Evolutionary conservation across 2,329 filamentous ascomycete genomes (phyloP).

Genomic region (Colletotrichum abscissum): DNA sequence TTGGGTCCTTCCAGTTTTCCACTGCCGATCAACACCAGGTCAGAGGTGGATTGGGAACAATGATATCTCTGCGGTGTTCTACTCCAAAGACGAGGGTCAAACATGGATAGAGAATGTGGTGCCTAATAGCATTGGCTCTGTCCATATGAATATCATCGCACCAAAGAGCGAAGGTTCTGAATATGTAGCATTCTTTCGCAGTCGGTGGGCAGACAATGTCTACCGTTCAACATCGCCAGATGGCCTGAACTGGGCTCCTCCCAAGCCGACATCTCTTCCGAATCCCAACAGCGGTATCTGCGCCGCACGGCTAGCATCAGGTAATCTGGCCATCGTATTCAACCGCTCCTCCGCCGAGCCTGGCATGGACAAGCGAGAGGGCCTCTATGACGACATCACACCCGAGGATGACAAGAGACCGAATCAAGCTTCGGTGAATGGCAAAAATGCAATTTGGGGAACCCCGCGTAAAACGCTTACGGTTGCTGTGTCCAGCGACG

Average conservation of each 20-base stretch:
- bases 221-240: conserved; percentile 53
- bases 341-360: conserved; percentile 50
- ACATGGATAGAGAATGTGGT: conserved; percentile 53
- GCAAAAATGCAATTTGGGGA: conserved; percentile 56
- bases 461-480: conserved; percentile 50
- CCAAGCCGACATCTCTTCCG: conserved; percentile 48
- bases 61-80: conserved; percentile 52
- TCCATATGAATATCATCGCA: conserved; percentile 56
- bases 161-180: conserved; percentile 38
- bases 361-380: conserved; percentile 48
- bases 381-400: conserved; percentile 57
- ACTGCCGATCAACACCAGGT: conserved; percentile 52
- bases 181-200: conserved; percentile 53
- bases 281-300: conserved; percentile 57
- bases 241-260: conserved; percentile 51
- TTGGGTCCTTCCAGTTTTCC: conserved; percentile 56
- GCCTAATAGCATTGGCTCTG: conserved; percentile 49
- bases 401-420: conserved; percentile 50
- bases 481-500: conserved; percentile 48
- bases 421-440: conserved; percentile 49
- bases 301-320: conserved; percentile 49
- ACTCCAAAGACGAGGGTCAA: conserved; percentile 49
- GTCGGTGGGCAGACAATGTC: conserved; percentile 56
- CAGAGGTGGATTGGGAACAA: conserved; percentile 57
- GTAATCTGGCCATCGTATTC: conserved; percentile 50